Evolutionary conservation across 1,284 basidiomycete genomes (phyloP).

Genomic region (Pyrrhoderma lamaoense): DNA sequence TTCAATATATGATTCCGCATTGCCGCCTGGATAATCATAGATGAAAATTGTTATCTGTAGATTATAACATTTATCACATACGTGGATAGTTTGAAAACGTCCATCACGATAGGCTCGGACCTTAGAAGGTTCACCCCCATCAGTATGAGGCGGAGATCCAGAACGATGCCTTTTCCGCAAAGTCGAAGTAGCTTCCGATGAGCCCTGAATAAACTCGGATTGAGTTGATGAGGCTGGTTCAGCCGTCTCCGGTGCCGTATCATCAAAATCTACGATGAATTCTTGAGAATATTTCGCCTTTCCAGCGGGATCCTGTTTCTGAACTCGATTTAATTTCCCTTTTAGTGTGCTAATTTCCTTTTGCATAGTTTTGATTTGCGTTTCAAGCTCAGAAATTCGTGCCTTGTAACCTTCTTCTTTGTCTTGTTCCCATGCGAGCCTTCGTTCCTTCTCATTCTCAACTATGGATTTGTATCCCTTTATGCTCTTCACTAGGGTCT

Average conservation of each 20-base stretch:
- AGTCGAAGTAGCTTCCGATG: not conserved
- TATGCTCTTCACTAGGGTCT: conserved; percentile 30
- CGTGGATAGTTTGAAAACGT: conserved; percentile 14
- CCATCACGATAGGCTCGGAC: not conserved
- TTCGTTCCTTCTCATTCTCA: conserved; percentile 48
- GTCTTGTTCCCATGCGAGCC: conserved; percentile 59
- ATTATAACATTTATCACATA: not conserved
- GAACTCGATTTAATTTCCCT: conserved; percentile 25
- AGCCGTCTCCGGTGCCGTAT: no score
- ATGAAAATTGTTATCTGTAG: conserved; percentile 5
- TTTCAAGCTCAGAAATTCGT: conserved; percentile 52
- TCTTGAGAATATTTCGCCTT: not conserved
- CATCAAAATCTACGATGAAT: not conserved
- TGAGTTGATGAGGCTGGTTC: conserved; percentile 11
- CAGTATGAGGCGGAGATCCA: not conserved
- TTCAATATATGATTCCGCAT: conserved; percentile 56
- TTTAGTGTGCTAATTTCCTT: conserved; percentile 49
- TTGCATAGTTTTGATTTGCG: conserved; percentile 47
- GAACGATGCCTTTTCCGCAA: conserved; percentile 2
- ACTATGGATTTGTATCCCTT: conserved; percentile 47
- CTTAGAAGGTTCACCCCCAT: conserved; percentile 5
- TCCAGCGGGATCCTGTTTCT: no score
- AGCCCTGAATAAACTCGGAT: conserved; percentile 16
- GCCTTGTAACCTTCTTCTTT: conserved; percentile 52
- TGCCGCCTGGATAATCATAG: conserved; percentile 43